These are phyloP conservation scores for Hamigera avellanea DNA, from an alignment of 495 filamentous ascomycete species.

Conservation along the genomic window DNA sequence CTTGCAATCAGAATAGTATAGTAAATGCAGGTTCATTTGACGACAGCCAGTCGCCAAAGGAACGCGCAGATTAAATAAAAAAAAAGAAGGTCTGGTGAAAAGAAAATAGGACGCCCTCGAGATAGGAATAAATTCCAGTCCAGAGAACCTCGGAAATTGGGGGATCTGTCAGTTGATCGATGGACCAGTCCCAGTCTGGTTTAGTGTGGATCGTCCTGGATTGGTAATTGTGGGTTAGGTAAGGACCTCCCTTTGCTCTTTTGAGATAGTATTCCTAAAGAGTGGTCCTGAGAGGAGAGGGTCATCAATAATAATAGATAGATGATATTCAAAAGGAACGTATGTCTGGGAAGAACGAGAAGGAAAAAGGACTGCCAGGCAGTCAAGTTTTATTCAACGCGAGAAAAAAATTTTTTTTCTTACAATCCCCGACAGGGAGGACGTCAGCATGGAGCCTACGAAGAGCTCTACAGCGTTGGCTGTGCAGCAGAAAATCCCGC, in stretches of 20 bases:
- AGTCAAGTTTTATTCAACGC: background rate
- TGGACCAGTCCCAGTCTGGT: background rate
- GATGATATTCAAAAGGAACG: background rate
- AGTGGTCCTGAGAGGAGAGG: background rate
- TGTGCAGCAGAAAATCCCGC: background rate
- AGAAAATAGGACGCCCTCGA: conserved; percentile 1
- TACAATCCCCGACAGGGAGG: too few relatives aligned
- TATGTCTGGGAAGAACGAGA: background rate
- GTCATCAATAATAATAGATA: background rate
- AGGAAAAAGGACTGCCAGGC: background rate
- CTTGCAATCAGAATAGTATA: conserved; percentile 34
- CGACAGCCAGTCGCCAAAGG: conserved; percentile 42
- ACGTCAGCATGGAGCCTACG: too few relatives aligned
- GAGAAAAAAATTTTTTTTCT: too few relatives aligned
- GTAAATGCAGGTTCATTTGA: conserved; percentile 56
- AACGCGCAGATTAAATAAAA: conserved; percentile 40
- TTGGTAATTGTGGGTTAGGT: too few relatives aligned
- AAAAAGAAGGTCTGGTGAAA: conserved; percentile 1
- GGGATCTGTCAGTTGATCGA: background rate
- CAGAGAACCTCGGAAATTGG: background rate
- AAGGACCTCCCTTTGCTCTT: too few relatives aligned
- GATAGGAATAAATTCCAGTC: background rate
- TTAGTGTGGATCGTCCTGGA: background rate
- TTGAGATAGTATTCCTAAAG: background rate
- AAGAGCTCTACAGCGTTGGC: too few relatives aligned